Evolutionary conservation across 805 yeast genomes (phyloP), one percentile per base, ranked within the genome.

Genomic region (Kazachstania kunashirensis): DNA sequence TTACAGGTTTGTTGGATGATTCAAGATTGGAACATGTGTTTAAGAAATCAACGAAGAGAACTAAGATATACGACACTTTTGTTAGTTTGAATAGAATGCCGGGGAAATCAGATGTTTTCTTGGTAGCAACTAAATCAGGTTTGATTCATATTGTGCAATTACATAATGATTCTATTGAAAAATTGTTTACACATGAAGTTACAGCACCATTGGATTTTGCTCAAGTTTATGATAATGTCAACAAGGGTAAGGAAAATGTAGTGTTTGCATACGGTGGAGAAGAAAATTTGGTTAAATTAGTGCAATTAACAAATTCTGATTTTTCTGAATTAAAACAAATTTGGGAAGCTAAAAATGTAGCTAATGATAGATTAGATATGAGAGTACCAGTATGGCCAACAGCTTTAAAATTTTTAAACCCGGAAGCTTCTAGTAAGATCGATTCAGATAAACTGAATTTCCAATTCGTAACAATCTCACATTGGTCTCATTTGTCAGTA

Each of bases 261-360:
- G 55, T 77, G 2, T 75, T 82, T 57, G 95, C 92, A 1, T 73
- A 66, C 49, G 96, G 96, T 24, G 98, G 97, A 20, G 75, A 84
- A 51, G 94, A 86, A 48, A 76, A 76, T 41, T 36, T 56, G n/a
- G 55, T 58, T 14, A 57, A 58, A 35, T 51, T 53, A 23, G 47
- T 50, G 5, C 49, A 51, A 28, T 27, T 50, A 11, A 17, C 10
- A 4, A 42, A 47, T 3, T 49, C 56, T 5, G 46, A 44, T 29
- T 50, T 42, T 15, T 46, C 16, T 37, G 52, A 31, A 47, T 59
- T 42, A 51, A 57, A 48, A 49, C 46, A 50, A 50, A 42, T 80
- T 4, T 88, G 81, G 69, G 67, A 71, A 45, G 95, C 81, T 2
- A 82, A 82, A 53, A 85, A 85, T 55, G 94, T 85, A n/a, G 75